These are phyloP conservation scores for Diaporthe citriasiana DNA, from an alignment of 2,329 filamentous ascomycete genomes.

Conservation along the genomic window DNA sequence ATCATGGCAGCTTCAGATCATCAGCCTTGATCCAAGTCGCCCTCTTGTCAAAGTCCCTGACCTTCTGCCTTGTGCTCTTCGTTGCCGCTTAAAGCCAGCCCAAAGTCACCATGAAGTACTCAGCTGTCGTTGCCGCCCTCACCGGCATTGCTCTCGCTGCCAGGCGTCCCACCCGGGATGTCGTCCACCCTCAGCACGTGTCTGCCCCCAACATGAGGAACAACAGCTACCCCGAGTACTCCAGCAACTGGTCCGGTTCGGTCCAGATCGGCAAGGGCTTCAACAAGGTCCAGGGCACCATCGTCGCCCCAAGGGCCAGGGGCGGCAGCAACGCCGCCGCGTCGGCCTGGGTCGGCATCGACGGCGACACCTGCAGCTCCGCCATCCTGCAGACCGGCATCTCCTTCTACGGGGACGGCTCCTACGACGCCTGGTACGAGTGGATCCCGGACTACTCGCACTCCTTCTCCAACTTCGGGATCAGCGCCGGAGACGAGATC, in stretches of 20 bases:
- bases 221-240: conserved; percentile 63
- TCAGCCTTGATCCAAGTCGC: conserved; percentile 11
- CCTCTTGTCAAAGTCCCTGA: conserved; percentile 21
- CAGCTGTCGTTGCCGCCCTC: conserved; percentile 53
- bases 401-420: conserved; percentile 62
- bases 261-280: conserved; percentile 66
- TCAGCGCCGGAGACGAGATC: conserved; percentile 40
- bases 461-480: conserved; percentile 38
- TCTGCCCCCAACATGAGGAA: conserved; percentile 51
- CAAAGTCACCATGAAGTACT: conserved; percentile 64
- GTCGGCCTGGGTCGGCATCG: conserved; percentile 73
- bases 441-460: conserved; percentile 69
- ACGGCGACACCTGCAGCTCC: conserved; percentile 55
- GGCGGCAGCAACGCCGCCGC: conserved; percentile 56
- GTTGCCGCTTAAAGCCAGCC: background rate
- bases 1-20: conserved; percentile 2
- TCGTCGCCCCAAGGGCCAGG: conserved; percentile 61
- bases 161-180: conserved; percentile 49
- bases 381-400: conserved; percentile 71
- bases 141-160: conserved; percentile 53
- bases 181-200: conserved; percentile 46
- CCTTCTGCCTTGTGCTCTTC: background rate
- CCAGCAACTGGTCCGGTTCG: conserved; percentile 71
- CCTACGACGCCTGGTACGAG: conserved; percentile 70
- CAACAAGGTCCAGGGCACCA: conserved; percentile 66